These are phyloP conservation scores for Odontarrhena argentea DNA, from an alignment of 345 rosid species.

Conservation along the genomic window DNA sequence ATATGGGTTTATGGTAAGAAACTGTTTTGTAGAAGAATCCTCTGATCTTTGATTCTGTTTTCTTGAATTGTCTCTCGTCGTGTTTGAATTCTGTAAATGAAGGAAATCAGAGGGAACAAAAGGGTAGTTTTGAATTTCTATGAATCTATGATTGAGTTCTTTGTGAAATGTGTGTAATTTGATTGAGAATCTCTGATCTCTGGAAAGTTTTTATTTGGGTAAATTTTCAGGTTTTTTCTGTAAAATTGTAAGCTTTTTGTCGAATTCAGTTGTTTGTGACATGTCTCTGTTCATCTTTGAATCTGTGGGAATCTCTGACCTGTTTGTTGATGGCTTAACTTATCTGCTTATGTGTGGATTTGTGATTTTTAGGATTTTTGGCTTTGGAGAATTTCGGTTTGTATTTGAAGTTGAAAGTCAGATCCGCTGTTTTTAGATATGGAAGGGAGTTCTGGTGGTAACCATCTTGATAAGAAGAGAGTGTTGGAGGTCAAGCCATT, in stretches of 20 bases:
- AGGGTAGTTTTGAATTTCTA: background rate
- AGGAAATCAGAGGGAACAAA: background rate
- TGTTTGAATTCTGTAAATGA: conserved; percentile 1
- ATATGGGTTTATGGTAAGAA: too few relatives aligned
- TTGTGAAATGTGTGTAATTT: conserved; percentile 9
- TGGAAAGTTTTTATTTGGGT: too few relatives aligned
- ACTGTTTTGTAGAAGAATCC: too few relatives aligned
- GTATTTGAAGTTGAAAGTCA: background rate
- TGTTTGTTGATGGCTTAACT: too few relatives aligned
- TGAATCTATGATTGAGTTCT: background rate
- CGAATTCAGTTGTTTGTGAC: too few relatives aligned
- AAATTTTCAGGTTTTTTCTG: too few relatives aligned
- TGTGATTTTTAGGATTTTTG: background rate
- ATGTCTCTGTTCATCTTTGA: too few relatives aligned
- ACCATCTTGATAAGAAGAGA: conserved; percentile 50
- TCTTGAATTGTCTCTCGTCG: background rate
- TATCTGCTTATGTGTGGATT: background rate
- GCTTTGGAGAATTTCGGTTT: background rate
- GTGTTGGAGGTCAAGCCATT: conserved; percentile 79
- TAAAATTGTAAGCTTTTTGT: too few relatives aligned
- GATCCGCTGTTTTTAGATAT: conserved; percentile 16
- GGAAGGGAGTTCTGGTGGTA: conserved; percentile 51
- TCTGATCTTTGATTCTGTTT: too few relatives aligned
- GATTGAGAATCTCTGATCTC: background rate
- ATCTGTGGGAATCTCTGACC: too few relatives aligned